A percentile compares a stretch with the other conserved stretches of the same genome.
phyloP scores from a whole-genome alignment of 2,329 filamentous ascomycete genomes.

The Bipolaris oryzae region DNA sequence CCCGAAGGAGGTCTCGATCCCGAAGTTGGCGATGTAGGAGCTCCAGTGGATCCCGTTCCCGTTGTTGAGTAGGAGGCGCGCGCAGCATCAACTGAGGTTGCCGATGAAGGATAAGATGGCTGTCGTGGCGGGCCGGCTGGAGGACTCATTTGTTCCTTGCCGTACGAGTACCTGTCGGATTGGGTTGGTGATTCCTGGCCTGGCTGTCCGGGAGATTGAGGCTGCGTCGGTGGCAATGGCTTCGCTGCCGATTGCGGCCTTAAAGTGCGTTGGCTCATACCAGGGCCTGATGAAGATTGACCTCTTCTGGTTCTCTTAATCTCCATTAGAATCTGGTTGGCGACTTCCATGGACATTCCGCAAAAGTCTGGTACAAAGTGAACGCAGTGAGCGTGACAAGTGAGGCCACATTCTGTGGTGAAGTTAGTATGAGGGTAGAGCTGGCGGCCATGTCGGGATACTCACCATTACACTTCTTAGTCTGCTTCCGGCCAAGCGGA shows the following conservation, averaged over 20 bases:
- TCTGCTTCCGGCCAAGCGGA: conserved; percentile 93
- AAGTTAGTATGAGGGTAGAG: conserved; percentile 26
- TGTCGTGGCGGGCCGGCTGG: conserved; percentile 49
- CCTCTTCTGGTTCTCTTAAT: conserved; percentile 80
- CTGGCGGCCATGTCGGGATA: conserved; percentile 1
- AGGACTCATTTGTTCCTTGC: conserved; percentile 50
- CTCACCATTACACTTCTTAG: conserved; percentile 85
- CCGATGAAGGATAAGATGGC: conserved; percentile 49
- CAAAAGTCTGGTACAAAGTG: conserved; percentile 98
- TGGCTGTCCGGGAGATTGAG: conserved; percentile 39
- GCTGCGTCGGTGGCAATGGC: conserved; percentile 51
- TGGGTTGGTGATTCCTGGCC: conserved; percentile 51
- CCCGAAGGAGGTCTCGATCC: conserved; percentile 53
- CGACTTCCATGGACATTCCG: conserved; percentile 97
- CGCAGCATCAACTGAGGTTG: conserved; percentile 55
- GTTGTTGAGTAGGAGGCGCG: conserved; percentile 52
- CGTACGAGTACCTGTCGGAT: conserved; percentile 55
- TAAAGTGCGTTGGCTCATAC: conserved; percentile 52
- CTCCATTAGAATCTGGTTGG: conserved; percentile 89
- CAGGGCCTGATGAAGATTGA: conserved; percentile 59
- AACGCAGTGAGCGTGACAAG: conserved; percentile 87
- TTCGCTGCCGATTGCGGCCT: conserved; percentile 47
- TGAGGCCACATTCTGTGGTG: conserved; percentile 79
- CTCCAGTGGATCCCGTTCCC: conserved; percentile 42
- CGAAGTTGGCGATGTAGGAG: conserved; percentile 56